A percentile compares a stretch with the other conserved stretches of the same genome.
Conservation (phyloP, 306 rosid genomes). For the Malus sieversii region DNA sequence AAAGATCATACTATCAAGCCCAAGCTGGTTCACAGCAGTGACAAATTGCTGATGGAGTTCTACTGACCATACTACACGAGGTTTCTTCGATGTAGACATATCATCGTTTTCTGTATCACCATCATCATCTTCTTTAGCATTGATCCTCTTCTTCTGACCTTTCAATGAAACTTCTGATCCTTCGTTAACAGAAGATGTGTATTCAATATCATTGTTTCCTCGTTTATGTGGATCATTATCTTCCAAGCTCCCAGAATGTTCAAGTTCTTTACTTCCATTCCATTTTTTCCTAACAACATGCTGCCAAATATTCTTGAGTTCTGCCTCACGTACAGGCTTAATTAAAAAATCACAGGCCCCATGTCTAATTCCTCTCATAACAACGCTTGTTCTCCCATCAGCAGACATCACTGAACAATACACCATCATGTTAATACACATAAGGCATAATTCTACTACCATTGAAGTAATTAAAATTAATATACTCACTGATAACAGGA, state of each 20-base stretch:
- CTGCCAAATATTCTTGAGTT: slow-evolving; percentile 58
- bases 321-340: slow-evolving; percentile 49
- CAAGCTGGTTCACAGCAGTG: slow-evolving; percentile 50
- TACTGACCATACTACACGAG: slow-evolving; percentile 55
- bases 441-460: neutral
- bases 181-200: slow-evolving; percentile 45
- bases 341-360: slow-evolving; percentile 61
- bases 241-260: slow-evolving; percentile 48
- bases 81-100: slow-evolving; percentile 40
- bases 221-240: slow-evolving; percentile 39
- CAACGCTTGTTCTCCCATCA: slow-evolving; percentile 32
- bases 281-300: slow-evolving; percentile 38
- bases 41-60: slow-evolving; percentile 52
- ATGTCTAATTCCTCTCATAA: slow-evolving; percentile 31
- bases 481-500: slow-evolving; percentile 54
- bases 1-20: slow-evolving; percentile 56
- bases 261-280: slow-evolving; percentile 44
- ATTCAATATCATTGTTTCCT: slow-evolving; percentile 47
- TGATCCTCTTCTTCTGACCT: slow-evolving; percentile 50
- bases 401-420: slow-evolving; percentile 61
- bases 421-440: slow-evolving; percentile 5
- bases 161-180: slow-evolving; percentile 39
- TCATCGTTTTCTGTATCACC: slow-evolving; percentile 41
- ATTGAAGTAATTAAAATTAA: neutral
- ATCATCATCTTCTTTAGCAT: slow-evolving; percentile 46